A percentile compares a stretch with the other conserved stretches of the same genome.
Conservation (phyloP, 202 grass and related monocot species). For the Miscanthus sacchariflorus region DNA sequence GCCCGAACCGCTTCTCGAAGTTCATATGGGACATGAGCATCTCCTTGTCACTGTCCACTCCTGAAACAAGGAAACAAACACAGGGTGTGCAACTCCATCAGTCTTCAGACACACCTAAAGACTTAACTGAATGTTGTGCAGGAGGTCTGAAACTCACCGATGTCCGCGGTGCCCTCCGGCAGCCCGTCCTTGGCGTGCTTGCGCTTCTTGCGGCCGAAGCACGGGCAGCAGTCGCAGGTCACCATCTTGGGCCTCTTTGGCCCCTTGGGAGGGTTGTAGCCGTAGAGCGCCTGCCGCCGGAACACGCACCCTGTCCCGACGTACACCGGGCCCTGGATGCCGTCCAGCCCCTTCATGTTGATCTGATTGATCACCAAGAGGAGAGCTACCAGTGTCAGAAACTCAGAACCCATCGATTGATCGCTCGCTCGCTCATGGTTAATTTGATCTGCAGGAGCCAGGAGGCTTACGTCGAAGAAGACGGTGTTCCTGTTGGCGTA, state of each 20-base stretch:
- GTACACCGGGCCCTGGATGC: slow-evolving; percentile 96
- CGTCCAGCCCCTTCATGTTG: slow-evolving; percentile 98
- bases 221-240: slow-evolving; percentile 95
- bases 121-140: not conserved
- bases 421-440: not conserved
- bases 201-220: slow-evolving; percentile 91
- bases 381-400: slow-evolving; percentile 12
- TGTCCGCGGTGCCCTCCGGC: slow-evolving; percentile 57
- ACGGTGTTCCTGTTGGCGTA: slow-evolving; percentile 96
- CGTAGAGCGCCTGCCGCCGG: slow-evolving; percentile 90
- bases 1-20: slow-evolving; percentile 99
- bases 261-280: slow-evolving; percentile 94
- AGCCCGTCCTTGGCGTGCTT: slow-evolving; percentile 73
- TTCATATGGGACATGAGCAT: slow-evolving; percentile 98
- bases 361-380: slow-evolving; percentile 53
- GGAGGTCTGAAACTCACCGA: slow-evolving; percentile 45
- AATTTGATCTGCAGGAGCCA: not conserved
- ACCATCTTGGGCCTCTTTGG: slow-evolving; percentile 98
- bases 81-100: not conserved
- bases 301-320: slow-evolving; percentile 98
- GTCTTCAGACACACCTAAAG: not conserved
- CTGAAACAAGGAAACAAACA: slow-evolving; percentile 33
- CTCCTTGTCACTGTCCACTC: slow-evolving; percentile 84
- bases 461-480: slow-evolving; percentile 86
- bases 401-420: not conserved